Evolutionary conservation across 306 rosid genomes (phyloP).

Genomic region (Fagus sylvatica): DNA sequence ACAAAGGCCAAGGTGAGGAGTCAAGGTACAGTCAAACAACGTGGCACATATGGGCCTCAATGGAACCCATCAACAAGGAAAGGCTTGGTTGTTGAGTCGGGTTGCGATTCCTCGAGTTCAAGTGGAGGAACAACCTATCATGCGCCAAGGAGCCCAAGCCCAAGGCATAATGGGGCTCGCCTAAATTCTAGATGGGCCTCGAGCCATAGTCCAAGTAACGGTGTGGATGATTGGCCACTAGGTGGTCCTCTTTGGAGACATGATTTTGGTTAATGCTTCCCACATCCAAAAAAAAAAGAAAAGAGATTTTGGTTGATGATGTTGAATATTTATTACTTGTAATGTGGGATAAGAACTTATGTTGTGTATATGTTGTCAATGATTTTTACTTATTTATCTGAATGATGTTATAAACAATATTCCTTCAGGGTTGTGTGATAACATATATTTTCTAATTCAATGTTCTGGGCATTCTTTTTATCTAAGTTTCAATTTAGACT

Average conservation of each 20-base stretch:
- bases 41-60: constrained; percentile 41
- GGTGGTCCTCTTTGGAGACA: constrained; percentile 62
- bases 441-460: neutral
- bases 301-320: constrained; percentile 26
- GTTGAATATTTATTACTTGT: neutral
- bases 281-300: no score
- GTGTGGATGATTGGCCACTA: constrained; percentile 63
- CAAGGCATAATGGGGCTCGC: constrained; percentile 39
- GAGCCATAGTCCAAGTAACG: constrained; percentile 41
- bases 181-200: constrained; percentile 41
- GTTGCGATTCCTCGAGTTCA: constrained; percentile 57
- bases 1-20: constrained; percentile 79
- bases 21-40: constrained; percentile 46
- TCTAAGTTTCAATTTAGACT: no score
- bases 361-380: constrained; percentile 26
- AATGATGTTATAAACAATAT: constrained; percentile 15
- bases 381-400: constrained; percentile 20
- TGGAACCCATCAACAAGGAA: constrained; percentile 62
- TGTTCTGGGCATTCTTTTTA: no score
- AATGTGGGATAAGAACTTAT: constrained; percentile 34
- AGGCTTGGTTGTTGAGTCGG: constrained; percentile 27
- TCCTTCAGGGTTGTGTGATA: neutral
- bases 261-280: constrained; percentile 30
- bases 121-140: constrained; percentile 50
- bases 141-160: constrained; percentile 63